Conservation (phyloP, 2,329 filamentous ascomycete species). For the Fusarium pseudocircinatum region DNA sequence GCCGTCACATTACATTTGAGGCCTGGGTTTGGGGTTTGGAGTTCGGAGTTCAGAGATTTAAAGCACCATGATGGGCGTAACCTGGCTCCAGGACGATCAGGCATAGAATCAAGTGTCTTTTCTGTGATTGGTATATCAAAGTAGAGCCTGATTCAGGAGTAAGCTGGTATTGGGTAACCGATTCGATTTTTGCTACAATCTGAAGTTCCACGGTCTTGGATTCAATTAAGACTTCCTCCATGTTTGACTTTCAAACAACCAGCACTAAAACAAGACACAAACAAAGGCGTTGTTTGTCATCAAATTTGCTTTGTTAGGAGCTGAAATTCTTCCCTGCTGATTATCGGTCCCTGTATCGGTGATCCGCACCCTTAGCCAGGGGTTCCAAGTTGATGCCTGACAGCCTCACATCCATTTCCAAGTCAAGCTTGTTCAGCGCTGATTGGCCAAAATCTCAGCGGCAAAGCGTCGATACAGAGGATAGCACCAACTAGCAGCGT, state of each 20-base stretch:
- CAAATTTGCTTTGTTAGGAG: neutral
- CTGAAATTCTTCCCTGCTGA: neutral
- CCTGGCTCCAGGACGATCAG: neutral
- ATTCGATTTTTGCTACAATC: neutral
- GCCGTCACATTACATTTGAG: neutral
- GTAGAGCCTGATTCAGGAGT: neutral
- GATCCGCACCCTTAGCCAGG: constrained; percentile 23
- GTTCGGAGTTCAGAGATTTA: neutral
- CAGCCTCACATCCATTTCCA: constrained; percentile 33
- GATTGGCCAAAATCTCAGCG: constrained; percentile 44
- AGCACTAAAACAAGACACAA: neutral
- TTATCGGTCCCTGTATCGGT: neutral
- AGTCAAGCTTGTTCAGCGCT: constrained; percentile 11
- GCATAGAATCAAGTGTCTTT: neutral
- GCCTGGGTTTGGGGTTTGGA: neutral
- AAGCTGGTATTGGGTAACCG: neutral
- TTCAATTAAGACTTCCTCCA: neutral
- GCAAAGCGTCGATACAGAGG: constrained; percentile 30
- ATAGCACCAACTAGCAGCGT: constrained; percentile 31
- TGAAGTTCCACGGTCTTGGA: neutral
- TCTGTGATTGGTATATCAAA: neutral
- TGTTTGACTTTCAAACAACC: neutral
- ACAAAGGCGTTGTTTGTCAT: neutral
- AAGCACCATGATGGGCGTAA: neutral
- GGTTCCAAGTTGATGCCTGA: constrained; percentile 43